These are phyloP conservation scores for Termitomyces sp. DNA, from an alignment of 768 basidiomycete genomes.

Conservation along the genomic window DNA sequence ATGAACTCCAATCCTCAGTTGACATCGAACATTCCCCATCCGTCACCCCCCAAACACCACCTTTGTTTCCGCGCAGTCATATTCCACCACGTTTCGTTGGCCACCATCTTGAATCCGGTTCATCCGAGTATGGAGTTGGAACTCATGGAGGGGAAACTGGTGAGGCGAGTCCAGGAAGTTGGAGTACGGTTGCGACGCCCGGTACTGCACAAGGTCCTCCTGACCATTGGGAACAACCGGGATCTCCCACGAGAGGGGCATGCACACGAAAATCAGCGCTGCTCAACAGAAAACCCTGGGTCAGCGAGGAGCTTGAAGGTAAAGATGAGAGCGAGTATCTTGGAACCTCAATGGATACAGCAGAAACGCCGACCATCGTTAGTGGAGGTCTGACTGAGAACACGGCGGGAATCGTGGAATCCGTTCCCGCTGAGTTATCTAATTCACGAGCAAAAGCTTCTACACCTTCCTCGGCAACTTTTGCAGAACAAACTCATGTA, in stretches of 20 bases:
- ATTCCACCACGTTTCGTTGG: slow-evolving; percentile 13
- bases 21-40: slow-evolving; percentile 24
- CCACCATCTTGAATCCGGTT: slow-evolving; percentile 9
- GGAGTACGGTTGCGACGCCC: slow-evolving; percentile 77
- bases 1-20: slow-evolving; percentile 16
- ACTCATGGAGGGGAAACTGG: slow-evolving; percentile 9
- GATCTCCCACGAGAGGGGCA: slow-evolving; percentile 10
- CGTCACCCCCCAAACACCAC: slow-evolving; percentile 11
- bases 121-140: slow-evolving; percentile 10
- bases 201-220: slow-evolving; percentile 31
- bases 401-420: background rate
- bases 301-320: slow-evolving; percentile 38
- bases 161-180: slow-evolving; percentile 47
- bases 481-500: slow-evolving; percentile 2
- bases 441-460: slow-evolving; percentile 4
- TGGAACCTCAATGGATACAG: background rate
- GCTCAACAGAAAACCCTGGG: slow-evolving; percentile 25
- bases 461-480: slow-evolving; percentile 11
- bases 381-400: background rate
- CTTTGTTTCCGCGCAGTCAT: background rate
- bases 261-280: slow-evolving; percentile 3
- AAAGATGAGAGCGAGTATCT: slow-evolving; percentile 4
- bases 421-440: background rate
- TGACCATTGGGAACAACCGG: slow-evolving; percentile 10
- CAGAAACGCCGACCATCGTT: background rate